Conservation (phyloP, 495 filamentous ascomycete species). For the Friedmanniomyces simplex region DNA sequence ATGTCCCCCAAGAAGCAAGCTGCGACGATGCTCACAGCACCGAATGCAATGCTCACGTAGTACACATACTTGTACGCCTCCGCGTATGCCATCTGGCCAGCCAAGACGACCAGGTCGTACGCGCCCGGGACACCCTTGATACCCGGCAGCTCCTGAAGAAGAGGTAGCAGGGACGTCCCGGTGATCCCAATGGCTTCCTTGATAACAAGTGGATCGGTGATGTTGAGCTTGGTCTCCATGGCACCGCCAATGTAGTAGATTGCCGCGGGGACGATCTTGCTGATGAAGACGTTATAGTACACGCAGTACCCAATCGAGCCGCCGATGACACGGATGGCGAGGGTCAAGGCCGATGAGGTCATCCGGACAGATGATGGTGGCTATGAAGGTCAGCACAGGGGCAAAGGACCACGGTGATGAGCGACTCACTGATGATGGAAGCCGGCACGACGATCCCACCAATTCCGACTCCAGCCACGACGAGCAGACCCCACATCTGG, state of each 20-base stretch:
- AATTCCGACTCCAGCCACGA: conserved; percentile 57
- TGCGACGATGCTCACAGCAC: conserved; percentile 49
- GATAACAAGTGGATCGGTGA: conserved; percentile 39
- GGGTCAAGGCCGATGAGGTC: conserved; percentile 57
- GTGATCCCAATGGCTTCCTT: conserved; percentile 47
- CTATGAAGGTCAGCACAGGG: conserved; percentile 1
- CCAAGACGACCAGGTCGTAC: conserved; percentile 48
- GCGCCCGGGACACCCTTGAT: conserved; percentile 43
- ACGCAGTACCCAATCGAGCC: conserved; percentile 25
- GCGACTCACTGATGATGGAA: conserved; percentile 44
- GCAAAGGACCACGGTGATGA: neutral
- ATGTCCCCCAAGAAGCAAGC: conserved; percentile 56
- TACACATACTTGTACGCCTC: conserved; percentile 59
- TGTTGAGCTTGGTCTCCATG: conserved; percentile 44
- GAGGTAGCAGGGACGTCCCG: conserved; percentile 42
- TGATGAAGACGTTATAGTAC: conserved; percentile 26
- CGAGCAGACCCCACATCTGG: conserved; percentile 50
- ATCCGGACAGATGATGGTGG: conserved; percentile 62
- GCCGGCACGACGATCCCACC: conserved; percentile 66
- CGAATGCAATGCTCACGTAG: conserved; percentile 58
- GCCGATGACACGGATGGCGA: conserved; percentile 28
- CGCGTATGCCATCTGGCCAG: conserved; percentile 53
- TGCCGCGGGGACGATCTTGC: conserved; percentile 28
- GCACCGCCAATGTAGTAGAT: conserved; percentile 42
- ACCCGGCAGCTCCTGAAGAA: conserved; percentile 45